phyloP scores from a whole-genome alignment of 345 rosid species.

The Cardamine resedifolia region DNA sequence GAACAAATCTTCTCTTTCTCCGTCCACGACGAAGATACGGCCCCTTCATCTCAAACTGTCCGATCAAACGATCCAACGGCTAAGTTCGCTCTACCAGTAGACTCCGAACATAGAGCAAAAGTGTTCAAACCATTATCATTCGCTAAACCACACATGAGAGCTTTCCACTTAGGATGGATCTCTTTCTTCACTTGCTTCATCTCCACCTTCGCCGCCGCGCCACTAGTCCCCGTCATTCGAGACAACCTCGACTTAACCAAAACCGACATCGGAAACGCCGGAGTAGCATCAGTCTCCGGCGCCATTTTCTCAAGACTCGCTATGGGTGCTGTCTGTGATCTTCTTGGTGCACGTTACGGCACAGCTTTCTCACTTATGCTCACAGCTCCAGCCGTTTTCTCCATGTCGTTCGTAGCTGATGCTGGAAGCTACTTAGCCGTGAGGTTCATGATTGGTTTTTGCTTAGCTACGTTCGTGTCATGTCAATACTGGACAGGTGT shows the following conservation, averaged over 20 bases:
- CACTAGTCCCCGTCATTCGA: slow-evolving; percentile 73
- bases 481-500: slow-evolving; percentile 91
- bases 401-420: slow-evolving; percentile 64
- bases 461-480: slow-evolving; percentile 87
- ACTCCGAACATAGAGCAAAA: slow-evolving; percentile 82
- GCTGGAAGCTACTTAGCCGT: slow-evolving; percentile 68
- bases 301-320: slow-evolving; percentile 78
- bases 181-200: slow-evolving; percentile 89
- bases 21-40: slow-evolving; percentile 12
- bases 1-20: slow-evolving; percentile 64
- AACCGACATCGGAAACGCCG: slow-evolving; percentile 71
- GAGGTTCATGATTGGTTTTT: slow-evolving; percentile 90
- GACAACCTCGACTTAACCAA: slow-evolving; percentile 76
- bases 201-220: slow-evolving; percentile 88
- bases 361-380: slow-evolving; percentile 75
- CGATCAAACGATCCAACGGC: slow-evolving; percentile 41
- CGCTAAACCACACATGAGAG: slow-evolving; percentile 82
- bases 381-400: slow-evolving; percentile 75
- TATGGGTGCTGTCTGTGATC: slow-evolving; percentile 84
- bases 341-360: slow-evolving; percentile 72
- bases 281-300: slow-evolving; percentile 83
- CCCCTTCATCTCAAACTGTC: slow-evolving; percentile 11
- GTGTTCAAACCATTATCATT: slow-evolving; percentile 62
- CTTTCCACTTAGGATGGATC: slow-evolving; percentile 84
- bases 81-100: slow-evolving; percentile 66